Evolutionary conservation across 2,329 filamentous ascomycete genomes (phyloP).

Genomic region (Cordyceps militaris): DNA sequence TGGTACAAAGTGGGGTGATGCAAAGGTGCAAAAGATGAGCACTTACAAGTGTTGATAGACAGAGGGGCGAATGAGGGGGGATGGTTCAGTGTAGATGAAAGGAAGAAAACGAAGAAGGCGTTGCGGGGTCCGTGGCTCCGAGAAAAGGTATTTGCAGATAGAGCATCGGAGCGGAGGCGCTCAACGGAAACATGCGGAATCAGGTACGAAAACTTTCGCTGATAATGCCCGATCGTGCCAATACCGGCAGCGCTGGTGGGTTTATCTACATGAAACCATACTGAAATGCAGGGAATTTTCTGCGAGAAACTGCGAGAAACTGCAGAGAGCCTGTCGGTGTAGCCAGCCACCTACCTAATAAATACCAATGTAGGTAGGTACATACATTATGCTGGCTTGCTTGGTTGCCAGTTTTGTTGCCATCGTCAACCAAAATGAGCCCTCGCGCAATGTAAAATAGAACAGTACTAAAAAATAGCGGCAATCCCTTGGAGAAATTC

Average conservation of each 20-base stretch:
- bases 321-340: too few relatives aligned
- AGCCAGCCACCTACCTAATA: too few relatives aligned
- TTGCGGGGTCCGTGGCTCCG: not conserved
- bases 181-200: conserved; percentile 14
- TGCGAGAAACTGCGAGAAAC: not conserved
- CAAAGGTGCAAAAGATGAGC: not conserved
- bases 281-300: not conserved
- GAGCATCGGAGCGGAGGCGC: not conserved
- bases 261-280: not conserved
- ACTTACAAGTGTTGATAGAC: conserved; percentile 1
- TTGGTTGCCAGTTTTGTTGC: too few relatives aligned
- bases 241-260: not conserved
- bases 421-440: too few relatives aligned
- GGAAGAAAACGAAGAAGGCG: not conserved
- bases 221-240: not conserved
- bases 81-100: not conserved
- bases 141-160: not conserved
- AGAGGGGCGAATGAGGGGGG: not conserved
- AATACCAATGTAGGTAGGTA: too few relatives aligned
- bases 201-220: conserved; percentile 6
- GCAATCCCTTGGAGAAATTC: too few relatives aligned
- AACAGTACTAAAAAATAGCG: too few relatives aligned
- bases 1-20: not conserved
- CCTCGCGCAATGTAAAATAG: too few relatives aligned
- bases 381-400: too few relatives aligned